Evolutionary conservation across 164 flowering plant species (phyloP).

Genomic region (Vitis riparia): DNA sequence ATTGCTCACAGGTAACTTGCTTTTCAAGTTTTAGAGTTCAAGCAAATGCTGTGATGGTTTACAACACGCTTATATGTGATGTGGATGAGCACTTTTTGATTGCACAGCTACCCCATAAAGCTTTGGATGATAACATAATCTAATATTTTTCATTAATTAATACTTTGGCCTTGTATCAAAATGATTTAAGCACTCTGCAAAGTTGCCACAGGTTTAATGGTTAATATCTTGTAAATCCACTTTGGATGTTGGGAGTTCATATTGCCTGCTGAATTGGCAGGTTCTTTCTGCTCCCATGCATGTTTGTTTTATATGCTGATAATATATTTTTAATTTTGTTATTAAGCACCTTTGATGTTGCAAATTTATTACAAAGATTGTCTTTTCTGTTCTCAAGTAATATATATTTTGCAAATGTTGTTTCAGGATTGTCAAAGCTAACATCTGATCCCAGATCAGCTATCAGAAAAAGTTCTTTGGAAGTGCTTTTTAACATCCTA

Average conservation of each 20-base stretch:
- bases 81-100: background rate
- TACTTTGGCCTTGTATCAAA: background rate
- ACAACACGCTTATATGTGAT: background rate
- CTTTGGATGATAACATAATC: too few relatives aligned
- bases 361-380: background rate
- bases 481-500: conserved; percentile 92
- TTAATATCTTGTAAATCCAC: background rate
- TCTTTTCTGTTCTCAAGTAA: conserved; percentile 4
- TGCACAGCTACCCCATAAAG: background rate
- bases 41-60: background rate
- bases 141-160: too few relatives aligned
- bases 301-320: background rate
- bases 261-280: conserved; percentile 2
- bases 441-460: conserved; percentile 90
- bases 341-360: background rate
- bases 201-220: background rate
- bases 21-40: background rate
- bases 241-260: background rate
- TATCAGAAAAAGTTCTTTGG: conserved; percentile 86
- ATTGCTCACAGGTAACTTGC: conserved; percentile 72
- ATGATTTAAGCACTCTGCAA: background rate
- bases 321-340: background rate
- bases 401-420: conserved; percentile 5
- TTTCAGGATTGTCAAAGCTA: conserved; percentile 87
- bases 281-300: background rate